Conservation (phyloP, 2,329 filamentous ascomycete species). For the Colletotrichum eleusines region DNA sequence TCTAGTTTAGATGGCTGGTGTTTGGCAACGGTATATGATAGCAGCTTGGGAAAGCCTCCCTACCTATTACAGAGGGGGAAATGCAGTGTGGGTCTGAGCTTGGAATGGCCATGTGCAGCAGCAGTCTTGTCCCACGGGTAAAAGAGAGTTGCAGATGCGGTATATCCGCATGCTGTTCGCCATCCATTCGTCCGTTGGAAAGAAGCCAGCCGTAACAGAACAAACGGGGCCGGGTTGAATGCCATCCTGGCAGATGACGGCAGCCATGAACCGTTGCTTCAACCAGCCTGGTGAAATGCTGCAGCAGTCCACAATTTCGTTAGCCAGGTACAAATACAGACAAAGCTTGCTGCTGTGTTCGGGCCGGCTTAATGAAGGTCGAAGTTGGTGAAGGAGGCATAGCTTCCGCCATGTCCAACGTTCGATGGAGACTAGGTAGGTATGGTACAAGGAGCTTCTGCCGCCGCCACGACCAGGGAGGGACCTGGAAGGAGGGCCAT, state of each 20-base stretch:
- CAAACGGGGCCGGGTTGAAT: constrained; percentile 2
- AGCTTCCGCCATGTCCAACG: constrained; percentile 9
- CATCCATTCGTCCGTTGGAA: constrained; percentile 2
- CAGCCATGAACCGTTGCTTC: neutral
- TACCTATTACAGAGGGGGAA: neutral
- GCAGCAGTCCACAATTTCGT: neutral
- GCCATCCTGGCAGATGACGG: neutral
- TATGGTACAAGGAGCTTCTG: constrained; percentile 1
- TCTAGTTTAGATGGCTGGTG: neutral
- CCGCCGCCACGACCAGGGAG: constrained; percentile 3
- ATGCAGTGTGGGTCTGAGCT: constrained; percentile 43
- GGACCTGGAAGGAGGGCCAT: neutral
- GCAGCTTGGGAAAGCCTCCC: neutral
- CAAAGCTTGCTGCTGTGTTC: neutral
- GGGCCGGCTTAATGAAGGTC: neutral
- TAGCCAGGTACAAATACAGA: neutral
- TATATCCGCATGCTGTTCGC: constrained; percentile 18
- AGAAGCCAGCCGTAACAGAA: neutral
- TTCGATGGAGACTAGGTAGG: neutral
- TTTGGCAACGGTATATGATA: neutral
- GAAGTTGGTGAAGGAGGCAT: constrained; percentile 14
- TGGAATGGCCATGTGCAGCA: constrained; percentile 50
- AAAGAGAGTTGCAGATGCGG: constrained; percentile 44
- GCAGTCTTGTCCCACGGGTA: constrained; percentile 49
- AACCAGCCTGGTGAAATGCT: neutral